Evolutionary conservation across 1,284 basidiomycete genomes (phyloP).

Genomic region (Earliella scabrosa): DNA sequence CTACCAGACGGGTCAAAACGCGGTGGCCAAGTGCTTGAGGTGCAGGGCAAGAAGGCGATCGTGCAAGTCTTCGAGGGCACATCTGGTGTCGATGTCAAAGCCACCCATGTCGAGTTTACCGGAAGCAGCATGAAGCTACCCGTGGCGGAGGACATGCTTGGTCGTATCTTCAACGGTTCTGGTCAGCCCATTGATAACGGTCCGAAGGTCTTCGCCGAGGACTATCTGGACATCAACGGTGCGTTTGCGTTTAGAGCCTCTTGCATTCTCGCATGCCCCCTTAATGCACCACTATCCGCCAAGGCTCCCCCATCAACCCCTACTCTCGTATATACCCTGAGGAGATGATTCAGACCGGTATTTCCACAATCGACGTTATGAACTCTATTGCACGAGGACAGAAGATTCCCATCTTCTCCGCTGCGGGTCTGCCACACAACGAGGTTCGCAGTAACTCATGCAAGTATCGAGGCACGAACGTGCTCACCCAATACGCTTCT

Average conservation of each 20-base stretch:
- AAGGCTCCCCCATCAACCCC: conserved; percentile 98
- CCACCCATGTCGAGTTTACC: conserved; percentile 98
- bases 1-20: conserved; percentile 95
- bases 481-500: conserved; percentile 24
- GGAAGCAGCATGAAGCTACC: conserved; percentile 99
- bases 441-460: conserved; percentile 60
- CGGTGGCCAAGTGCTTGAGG: conserved; percentile 98
- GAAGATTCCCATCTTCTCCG: conserved; percentile 99
- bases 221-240: conserved; percentile 99
- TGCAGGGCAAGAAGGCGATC: conserved; percentile 98
- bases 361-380: conserved; percentile 98
- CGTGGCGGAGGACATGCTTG: conserved; percentile 99
- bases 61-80: conserved; percentile 99
- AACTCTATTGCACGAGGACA: conserved; percentile 99
- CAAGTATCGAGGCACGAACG: conserved; percentile 18
- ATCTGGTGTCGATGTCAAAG: conserved; percentile 95
- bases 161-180: conserved; percentile 99
- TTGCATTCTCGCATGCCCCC: conserved; percentile 5
- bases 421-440: conserved; percentile 98
- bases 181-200: conserved; percentile 99
- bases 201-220: conserved; percentile 98
- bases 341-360: conserved; percentile 99
- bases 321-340: conserved; percentile 99
- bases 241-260: conserved; percentile 34
- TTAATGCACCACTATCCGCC: conserved; percentile 13